These are phyloP conservation scores for Leishmania mexicana DNA, from an alignment of 208 protist genomes.

Conservation along the genomic window DNA sequence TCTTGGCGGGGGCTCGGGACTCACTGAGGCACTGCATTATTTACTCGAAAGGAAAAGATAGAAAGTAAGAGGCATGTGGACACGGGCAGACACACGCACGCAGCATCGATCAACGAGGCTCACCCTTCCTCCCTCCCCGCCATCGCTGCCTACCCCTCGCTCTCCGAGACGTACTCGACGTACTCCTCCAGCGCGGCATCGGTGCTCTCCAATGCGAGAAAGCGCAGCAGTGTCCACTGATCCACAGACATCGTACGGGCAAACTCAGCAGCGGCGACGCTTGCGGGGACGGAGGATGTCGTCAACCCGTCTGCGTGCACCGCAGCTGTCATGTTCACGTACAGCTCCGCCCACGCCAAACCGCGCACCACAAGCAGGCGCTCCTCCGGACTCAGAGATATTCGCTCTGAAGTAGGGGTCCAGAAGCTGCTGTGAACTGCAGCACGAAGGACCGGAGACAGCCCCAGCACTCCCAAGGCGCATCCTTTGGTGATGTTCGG, in stretches of 20 bases:
- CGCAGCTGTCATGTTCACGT: slow-evolving; percentile 32
- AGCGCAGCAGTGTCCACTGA: slow-evolving; percentile 53
- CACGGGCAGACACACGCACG: neutral
- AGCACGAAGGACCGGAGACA: slow-evolving; percentile 21
- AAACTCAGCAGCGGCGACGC: slow-evolving; percentile 34
- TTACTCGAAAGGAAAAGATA: slow-evolving; percentile 7
- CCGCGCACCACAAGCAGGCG: slow-evolving; percentile 43
- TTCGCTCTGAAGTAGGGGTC: neutral
- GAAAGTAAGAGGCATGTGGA: neutral
- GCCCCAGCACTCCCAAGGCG: slow-evolving; percentile 21
- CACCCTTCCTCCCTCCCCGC: neutral
- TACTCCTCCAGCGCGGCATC: slow-evolving; percentile 57
- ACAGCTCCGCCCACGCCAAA: slow-evolving; percentile 74
- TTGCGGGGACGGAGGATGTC: slow-evolving; percentile 11
- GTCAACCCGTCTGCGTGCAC: neutral
- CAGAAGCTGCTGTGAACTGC: slow-evolving; percentile 26
- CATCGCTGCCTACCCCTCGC: neutral
- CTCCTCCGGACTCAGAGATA: slow-evolving; percentile 5
- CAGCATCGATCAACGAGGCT: neutral
- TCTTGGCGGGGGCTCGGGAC: neutral
- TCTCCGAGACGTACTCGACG: slow-evolving; percentile 30
- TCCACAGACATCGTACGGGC: slow-evolving; percentile 52
- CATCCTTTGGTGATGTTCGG: slow-evolving; percentile 18
- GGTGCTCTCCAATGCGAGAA: slow-evolving; percentile 56
- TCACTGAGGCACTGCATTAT: neutral